Percentiles rank a stretch among this genome's conserved stretches.
Conservation (phyloP, 1,284 basidiomycete genomes). For the Apiotrichum veenhuisii region DNA sequence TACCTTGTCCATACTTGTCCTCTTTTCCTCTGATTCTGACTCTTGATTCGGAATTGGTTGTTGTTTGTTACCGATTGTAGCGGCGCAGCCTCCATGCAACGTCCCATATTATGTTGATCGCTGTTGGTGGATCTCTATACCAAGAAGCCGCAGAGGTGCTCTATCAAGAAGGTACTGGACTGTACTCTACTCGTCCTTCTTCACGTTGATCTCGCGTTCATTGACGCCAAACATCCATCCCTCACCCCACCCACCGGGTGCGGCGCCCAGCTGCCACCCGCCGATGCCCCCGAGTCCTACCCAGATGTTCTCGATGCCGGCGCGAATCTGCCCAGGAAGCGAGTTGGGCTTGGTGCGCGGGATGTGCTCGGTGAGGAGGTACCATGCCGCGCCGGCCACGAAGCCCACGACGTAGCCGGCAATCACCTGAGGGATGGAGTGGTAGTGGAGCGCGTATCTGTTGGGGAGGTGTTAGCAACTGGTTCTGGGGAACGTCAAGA, state of each 20-base stretch:
- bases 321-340: slow-evolving; percentile 22
- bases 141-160: too few species aligned
- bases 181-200: slow-evolving; percentile 9
- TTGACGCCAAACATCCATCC: slow-evolving; percentile 24
- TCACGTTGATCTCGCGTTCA: background rate
- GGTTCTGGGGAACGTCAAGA: too few species aligned
- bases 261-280: slow-evolving; percentile 37
- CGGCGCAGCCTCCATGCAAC: slow-evolving; percentile 6
- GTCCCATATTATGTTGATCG: background rate
- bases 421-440: slow-evolving; percentile 38
- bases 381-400: slow-evolving; percentile 27
- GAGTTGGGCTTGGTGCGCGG: slow-evolving; percentile 27
- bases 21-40: background rate
- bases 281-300: slow-evolving; percentile 38
- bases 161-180: background rate
- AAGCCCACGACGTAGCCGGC: slow-evolving; percentile 39
- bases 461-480: too few species aligned
- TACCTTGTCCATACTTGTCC: background rate
- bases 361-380: slow-evolving; percentile 33
- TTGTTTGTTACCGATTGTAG: slow-evolving; percentile 5
- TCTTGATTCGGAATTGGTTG: background rate
- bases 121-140: background rate
- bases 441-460: slow-evolving; percentile 46
- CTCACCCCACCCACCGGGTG: slow-evolving; percentile 42
- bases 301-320: slow-evolving; percentile 30